Percentiles rank a stretch among this genome's conserved stretches.
These are phyloP conservation scores for Phialocephala subalpina DNA, from an alignment of 2,329 filamentous ascomycete genomes.

Conservation along the genomic window DNA sequence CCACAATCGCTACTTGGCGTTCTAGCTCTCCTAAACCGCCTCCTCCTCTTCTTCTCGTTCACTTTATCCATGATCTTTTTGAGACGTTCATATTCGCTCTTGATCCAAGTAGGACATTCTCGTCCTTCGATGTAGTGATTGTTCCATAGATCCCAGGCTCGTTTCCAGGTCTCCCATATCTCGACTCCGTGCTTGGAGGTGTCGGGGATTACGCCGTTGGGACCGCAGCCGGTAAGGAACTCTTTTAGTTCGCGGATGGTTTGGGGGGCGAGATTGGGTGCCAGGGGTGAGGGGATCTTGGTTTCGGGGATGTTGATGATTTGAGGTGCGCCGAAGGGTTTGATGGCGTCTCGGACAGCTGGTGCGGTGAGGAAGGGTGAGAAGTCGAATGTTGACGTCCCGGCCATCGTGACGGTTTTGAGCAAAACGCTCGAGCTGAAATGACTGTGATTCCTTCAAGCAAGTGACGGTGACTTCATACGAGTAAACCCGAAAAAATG, in stretches of 20 bases:
- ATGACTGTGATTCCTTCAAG: background rate
- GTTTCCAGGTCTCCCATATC: constrained; percentile 41
- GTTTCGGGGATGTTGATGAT: constrained; percentile 33
- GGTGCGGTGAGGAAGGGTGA: constrained; percentile 29
- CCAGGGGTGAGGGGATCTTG: constrained; percentile 32
- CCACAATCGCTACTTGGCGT: background rate
- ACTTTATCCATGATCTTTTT: constrained; percentile 25
- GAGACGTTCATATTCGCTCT: constrained; percentile 27
- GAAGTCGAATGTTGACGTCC: constrained; percentile 27
- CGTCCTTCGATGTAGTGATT: constrained; percentile 41
- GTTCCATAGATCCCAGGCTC: constrained; percentile 44
- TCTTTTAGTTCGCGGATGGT: constrained; percentile 26
- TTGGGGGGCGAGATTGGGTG: constrained; percentile 31
- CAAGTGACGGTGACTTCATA: background rate
- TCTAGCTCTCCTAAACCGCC: background rate
- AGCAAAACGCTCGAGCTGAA: background rate
- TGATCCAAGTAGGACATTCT: constrained; percentile 34
- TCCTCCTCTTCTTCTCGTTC: constrained; percentile 16
- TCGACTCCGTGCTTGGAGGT: constrained; percentile 25
- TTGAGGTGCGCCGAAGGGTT: constrained; percentile 16
- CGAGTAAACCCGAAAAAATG: background rate
- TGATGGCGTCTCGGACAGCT: constrained; percentile 15
- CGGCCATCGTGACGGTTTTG: background rate
- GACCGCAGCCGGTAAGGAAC: constrained; percentile 17
- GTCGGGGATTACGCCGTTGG: background rate